Conservation (phyloP, 768 basidiomycete species). For the Pleurotus ostreatus region DNA sequence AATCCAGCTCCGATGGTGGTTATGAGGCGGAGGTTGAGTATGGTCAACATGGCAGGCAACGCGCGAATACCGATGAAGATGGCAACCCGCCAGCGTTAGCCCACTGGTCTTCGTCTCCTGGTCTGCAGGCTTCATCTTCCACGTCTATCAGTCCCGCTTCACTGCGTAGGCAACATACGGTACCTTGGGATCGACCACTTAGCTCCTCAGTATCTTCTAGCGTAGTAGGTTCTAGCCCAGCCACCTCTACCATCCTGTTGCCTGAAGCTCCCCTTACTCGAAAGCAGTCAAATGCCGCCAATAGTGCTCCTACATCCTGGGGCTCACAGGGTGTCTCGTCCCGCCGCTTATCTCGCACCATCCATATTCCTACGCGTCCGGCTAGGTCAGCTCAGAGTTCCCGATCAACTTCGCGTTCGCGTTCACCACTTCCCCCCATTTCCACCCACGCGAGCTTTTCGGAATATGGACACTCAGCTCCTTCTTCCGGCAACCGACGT, state of each 20-base stretch:
- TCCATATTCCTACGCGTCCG: constrained; percentile 68
- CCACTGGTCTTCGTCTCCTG: constrained; percentile 52
- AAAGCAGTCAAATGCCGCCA: constrained; percentile 46
- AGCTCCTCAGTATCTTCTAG: constrained; percentile 55
- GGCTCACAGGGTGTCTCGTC: constrained; percentile 53
- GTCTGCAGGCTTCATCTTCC: constrained; percentile 58
- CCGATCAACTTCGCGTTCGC: constrained; percentile 90
- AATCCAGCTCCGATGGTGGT: constrained; percentile 76
- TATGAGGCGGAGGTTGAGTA: constrained; percentile 76
- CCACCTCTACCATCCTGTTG: constrained; percentile 54
- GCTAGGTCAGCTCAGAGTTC: constrained; percentile 79
- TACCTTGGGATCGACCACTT: constrained; percentile 63
- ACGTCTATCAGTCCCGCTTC: constrained; percentile 66
- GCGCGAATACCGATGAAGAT: constrained; percentile 58
- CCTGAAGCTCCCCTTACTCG: constrained; percentile 66
- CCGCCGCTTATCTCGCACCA: constrained; percentile 80
- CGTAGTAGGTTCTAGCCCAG: constrained; percentile 53
- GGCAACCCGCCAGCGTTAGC: constrained; percentile 39
- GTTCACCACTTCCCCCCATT: constrained; percentile 81
- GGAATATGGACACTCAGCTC: constrained; percentile 38
- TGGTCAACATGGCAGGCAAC: constrained; percentile 66
- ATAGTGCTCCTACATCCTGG: constrained; percentile 49
- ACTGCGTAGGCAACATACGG: constrained; percentile 59
- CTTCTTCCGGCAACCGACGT: constrained; percentile 58
- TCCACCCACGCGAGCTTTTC: constrained; percentile 64